Base-by-base conservation (phyloP, 2,329 filamentous ascomycete species). In the Dactylella cylindrospora region DNA sequence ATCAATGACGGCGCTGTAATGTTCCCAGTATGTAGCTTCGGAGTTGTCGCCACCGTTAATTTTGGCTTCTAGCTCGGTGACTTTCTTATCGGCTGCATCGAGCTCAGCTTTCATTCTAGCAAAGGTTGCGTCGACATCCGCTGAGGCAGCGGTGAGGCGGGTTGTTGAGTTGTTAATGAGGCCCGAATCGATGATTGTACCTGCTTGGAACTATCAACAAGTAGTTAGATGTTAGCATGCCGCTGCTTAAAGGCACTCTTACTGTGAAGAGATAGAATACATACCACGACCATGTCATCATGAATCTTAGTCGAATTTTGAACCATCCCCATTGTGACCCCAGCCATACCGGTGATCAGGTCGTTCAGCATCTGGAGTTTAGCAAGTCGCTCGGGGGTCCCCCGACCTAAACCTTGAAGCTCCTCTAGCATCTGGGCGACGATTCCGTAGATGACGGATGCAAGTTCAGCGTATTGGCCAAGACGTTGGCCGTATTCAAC, bases 341-440 rank as follows among this genome's bases (percentile, higher is more conserved):
- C 35, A 10, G 43, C 32, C n/a, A 54, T 39, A 2, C 50, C 50
- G 6, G 28, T 33, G 13, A 54, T 39, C 8, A 54, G 32, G 25
- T 54, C 39, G 17, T 46, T 54, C 5, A 54, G 38, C 39, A 54
- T 39, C 13, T 54, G 50, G 12, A 54, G 40, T 25, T 54, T 54
- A 23, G 41, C 50, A 3, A 35, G 31, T 8, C 50, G 50, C 19
- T 54, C 50, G 19, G 40, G 39, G 2, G 50, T 39, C 8, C 50
- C 50, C 20, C 7, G 13, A 4, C 17, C 22, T 32, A 54, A 39
- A 8, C 25, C 13, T 19, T 54, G 12, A 23, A 54, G 13, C n/a
- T 54, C 50, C 2, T 45, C 50, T 5, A 54, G 7, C 23, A 32
- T 46, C 17, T 46, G 45, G 13, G 50, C 50, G 8, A 39, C 31